Conservation (phyloP, 2,329 filamentous ascomycete species). For the Fusarium keratoplasticum region DNA sequence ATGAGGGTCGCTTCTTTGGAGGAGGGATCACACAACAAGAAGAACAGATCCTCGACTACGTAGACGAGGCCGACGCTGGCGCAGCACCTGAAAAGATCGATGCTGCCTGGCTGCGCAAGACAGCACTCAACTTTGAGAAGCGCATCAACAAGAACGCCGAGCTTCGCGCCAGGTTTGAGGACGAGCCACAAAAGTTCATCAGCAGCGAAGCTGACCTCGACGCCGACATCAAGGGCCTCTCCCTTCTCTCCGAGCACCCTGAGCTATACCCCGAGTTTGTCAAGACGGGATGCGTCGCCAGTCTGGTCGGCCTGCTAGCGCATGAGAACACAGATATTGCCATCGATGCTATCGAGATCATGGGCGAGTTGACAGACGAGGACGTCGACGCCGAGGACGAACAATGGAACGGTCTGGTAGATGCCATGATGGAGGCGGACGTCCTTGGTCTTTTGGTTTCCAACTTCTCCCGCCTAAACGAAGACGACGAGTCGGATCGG, state of each 20-base stretch:
- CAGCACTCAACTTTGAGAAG: constrained; percentile 87
- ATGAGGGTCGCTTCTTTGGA: constrained; percentile 96
- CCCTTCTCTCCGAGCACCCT: constrained; percentile 87
- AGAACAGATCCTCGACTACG: constrained; percentile 85
- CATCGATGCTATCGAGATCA: constrained; percentile 88
- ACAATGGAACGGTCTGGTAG: constrained; percentile 83
- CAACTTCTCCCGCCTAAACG: constrained; percentile 84
- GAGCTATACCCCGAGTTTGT: constrained; percentile 86
- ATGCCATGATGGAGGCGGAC: constrained; percentile 74
- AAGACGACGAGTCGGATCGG: constrained; percentile 77
- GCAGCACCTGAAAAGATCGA: constrained; percentile 80
- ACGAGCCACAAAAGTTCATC: constrained; percentile 85
- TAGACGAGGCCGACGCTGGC: constrained; percentile 67
- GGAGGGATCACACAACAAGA: constrained; percentile 87
- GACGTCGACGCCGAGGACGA: constrained; percentile 84
- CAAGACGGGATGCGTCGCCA: constrained; percentile 76
- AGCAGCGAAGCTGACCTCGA: constrained; percentile 89
- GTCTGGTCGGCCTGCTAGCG: constrained; percentile 83
- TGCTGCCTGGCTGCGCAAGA: constrained; percentile 82
- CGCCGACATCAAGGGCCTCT: constrained; percentile 85
- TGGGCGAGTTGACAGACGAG: constrained; percentile 92
- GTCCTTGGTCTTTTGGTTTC: constrained; percentile 79
- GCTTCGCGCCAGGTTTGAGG: constrained; percentile 85
- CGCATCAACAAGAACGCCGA: constrained; percentile 92
- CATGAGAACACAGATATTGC: constrained; percentile 99